These are phyloP conservation scores for Jasminum sambac DNA, from an alignment of 257 asterid genomes.

Conservation along the genomic window DNA sequence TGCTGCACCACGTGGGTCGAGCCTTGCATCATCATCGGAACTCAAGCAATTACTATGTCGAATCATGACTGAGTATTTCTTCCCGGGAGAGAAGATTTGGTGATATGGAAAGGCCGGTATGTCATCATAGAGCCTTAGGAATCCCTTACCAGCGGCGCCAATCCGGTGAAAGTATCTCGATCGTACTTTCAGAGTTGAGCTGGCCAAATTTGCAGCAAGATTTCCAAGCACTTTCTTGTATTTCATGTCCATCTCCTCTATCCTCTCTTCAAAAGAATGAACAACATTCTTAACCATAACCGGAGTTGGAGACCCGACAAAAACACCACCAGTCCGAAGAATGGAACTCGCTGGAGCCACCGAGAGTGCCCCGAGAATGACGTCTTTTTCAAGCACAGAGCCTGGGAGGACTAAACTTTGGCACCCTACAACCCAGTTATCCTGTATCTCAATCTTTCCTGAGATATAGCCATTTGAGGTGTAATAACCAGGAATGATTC, in stretches of 20 bases:
- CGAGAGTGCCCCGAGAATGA: slow-evolving; percentile 74
- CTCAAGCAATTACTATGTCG: slow-evolving; percentile 71
- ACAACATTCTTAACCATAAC: slow-evolving; percentile 56
- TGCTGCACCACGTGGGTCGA: slow-evolving; percentile 69
- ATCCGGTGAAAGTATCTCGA: slow-evolving; percentile 63
- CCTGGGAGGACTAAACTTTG: slow-evolving; percentile 64
- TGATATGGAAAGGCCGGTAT: slow-evolving; percentile 51
- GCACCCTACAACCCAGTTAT: slow-evolving; percentile 60
- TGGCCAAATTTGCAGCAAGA: slow-evolving; percentile 61
- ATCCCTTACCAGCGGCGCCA: slow-evolving; percentile 58
- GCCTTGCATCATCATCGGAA: slow-evolving; percentile 69
- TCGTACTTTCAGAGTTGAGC: slow-evolving; percentile 49
- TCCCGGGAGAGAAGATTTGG: slow-evolving; percentile 45
- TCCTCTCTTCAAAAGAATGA: slow-evolving; percentile 48
- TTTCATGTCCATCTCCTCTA: slow-evolving; percentile 66
- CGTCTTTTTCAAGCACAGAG: slow-evolving; percentile 56
- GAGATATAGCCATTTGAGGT: slow-evolving; percentile 38
- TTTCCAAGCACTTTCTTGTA: slow-evolving; percentile 58
- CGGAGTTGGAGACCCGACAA: slow-evolving; percentile 55
- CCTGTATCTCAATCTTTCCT: slow-evolving; percentile 39
- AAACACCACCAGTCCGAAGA: slow-evolving; percentile 52
- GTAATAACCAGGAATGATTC: slow-evolving; percentile 44
- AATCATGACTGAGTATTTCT: slow-evolving; percentile 37
- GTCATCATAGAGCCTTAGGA: slow-evolving; percentile 39
- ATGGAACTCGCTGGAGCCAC: slow-evolving; percentile 45